These are phyloP conservation scores for Aspergillus melleus DNA, from an alignment of 2,329 filamentous ascomycete genomes.

Conservation along the genomic window DNA sequence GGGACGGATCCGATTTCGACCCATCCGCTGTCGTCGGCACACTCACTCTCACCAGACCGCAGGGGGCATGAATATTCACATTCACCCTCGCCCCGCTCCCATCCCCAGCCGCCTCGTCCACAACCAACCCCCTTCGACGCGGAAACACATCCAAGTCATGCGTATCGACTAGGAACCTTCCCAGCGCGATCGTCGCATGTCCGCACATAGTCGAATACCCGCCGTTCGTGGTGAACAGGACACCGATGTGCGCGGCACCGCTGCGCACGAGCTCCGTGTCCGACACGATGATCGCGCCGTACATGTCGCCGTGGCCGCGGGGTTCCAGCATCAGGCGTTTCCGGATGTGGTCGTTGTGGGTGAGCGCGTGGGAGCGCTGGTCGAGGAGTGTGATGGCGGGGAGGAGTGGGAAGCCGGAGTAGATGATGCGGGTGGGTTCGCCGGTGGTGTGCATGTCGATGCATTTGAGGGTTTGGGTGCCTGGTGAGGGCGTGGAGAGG, in stretches of 20 bases:
- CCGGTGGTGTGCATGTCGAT: conserved; percentile 52
- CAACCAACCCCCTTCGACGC: conserved; percentile 29
- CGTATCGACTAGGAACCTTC: conserved; percentile 45
- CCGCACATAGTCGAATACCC: conserved; percentile 55
- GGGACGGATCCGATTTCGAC: conserved; percentile 37
- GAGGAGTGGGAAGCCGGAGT: conserved; percentile 41
- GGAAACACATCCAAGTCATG: conserved; percentile 44
- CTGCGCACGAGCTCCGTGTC: conserved; percentile 43
- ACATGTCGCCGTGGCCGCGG: conserved; percentile 54
- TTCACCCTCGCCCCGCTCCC: background rate
- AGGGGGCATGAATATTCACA: conserved; percentile 47
- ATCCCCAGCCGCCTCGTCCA: conserved; percentile 18
- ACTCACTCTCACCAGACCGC: conserved; percentile 43
- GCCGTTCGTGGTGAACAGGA: conserved; percentile 50
- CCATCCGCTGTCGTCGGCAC: conserved; percentile 39
- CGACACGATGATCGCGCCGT: conserved; percentile 48
- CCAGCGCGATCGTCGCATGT: conserved; percentile 53
- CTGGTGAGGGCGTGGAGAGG: background rate
- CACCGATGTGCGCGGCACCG: conserved; percentile 49
- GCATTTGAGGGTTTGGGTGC: conserved; percentile 25
- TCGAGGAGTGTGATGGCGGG: conserved; percentile 41
- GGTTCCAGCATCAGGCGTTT: conserved; percentile 48
- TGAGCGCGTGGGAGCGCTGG: conserved; percentile 40
- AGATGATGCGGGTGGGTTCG: conserved; percentile 51
- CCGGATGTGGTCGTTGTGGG: conserved; percentile 44